Evolutionary conservation across 2,329 filamentous ascomycete species (phyloP).

Genomic region (Colletotrichum sp.): DNA sequence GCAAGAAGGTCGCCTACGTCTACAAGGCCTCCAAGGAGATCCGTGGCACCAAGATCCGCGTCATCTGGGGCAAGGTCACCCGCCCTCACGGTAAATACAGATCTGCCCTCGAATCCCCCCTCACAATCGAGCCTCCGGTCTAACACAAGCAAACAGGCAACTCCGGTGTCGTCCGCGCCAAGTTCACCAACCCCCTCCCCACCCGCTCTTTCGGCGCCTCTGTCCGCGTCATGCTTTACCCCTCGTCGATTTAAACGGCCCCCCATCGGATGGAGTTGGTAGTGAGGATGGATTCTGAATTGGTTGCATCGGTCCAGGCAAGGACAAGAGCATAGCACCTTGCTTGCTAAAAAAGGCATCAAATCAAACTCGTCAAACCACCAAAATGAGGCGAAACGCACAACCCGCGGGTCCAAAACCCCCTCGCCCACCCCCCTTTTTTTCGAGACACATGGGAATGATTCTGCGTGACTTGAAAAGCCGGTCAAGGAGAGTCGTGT

Average conservation of each 20-base stretch:
- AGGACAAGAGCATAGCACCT: slow-evolving; percentile 56
- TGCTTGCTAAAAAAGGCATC: slow-evolving; percentile 53
- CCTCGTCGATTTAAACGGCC: slow-evolving; percentile 86
- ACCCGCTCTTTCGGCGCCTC: slow-evolving; percentile 96
- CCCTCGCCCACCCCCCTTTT: slow-evolving; percentile 27
- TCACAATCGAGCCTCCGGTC: not conserved
- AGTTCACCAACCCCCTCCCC: slow-evolving; percentile 96
- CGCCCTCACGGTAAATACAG: slow-evolving; percentile 81
- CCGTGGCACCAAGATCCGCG: slow-evolving; percentile 96
- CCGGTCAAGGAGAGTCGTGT: not conserved
- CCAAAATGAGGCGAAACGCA: slow-evolving; percentile 23
- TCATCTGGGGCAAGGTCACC: slow-evolving; percentile 99
- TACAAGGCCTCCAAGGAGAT: slow-evolving; percentile 96
- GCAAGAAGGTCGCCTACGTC: slow-evolving; percentile 99
- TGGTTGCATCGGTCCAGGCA: slow-evolving; percentile 65
- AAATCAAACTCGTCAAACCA: slow-evolving; percentile 57
- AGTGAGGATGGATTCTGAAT: slow-evolving; percentile 66
- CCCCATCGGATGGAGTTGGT: slow-evolving; percentile 63
- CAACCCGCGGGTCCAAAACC: slow-evolving; percentile 20
- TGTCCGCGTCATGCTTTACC: slow-evolving; percentile 97
- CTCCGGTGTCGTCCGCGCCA: slow-evolving; percentile 96
- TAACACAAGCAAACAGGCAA: slow-evolving; percentile 66
- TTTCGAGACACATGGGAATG: slow-evolving; percentile 18
- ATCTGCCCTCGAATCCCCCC: not conserved
- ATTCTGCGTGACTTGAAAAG: slow-evolving; percentile 16